Percentiles rank a stretch among this genome's conserved stretches.
These are phyloP conservation scores for Oxytropis ochrocephala DNA, from an alignment of 306 rosid species.

Conservation along the genomic window DNA sequence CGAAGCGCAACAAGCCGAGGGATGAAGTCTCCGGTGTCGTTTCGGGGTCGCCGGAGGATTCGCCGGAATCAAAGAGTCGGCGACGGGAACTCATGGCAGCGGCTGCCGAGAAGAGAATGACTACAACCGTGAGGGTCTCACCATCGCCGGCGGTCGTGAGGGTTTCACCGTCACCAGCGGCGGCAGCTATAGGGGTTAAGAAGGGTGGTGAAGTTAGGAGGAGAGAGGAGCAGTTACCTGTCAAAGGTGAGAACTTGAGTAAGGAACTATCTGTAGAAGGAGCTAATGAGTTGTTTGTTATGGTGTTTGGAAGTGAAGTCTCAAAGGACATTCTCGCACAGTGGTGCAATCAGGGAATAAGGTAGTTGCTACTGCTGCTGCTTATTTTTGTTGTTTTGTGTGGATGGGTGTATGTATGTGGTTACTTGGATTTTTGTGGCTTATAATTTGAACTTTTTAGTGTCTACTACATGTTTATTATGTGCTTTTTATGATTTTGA, in stretches of 20 bases:
- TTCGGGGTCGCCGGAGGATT: conserved; percentile 43
- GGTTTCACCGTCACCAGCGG: conserved; percentile 13
- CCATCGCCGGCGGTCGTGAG: conserved; percentile 18
- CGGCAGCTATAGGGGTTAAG: neutral
- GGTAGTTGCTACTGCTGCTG: conserved; percentile 37
- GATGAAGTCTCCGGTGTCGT: conserved; percentile 45
- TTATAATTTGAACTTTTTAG: neutral
- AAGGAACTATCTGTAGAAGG: conserved; percentile 48
- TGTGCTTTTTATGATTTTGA: neutral
- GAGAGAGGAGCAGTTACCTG: conserved; percentile 33
- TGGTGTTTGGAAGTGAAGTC: conserved; percentile 81
- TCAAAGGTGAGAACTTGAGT: conserved; percentile 44
- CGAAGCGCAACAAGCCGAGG: conserved; percentile 80
- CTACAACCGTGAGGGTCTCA: conserved; percentile 21
- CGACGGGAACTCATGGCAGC: conserved; percentile 89
- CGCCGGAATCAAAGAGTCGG: conserved; percentile 56
- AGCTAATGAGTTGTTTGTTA: conserved; percentile 61
- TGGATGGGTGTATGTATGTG: neutral
- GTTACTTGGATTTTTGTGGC: neutral
- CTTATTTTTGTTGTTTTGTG: neutral
- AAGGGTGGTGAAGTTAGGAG: conserved; percentile 26
- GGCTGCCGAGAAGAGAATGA: conserved; percentile 89
- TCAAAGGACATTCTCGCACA: conserved; percentile 77
- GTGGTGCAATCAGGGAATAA: conserved; percentile 97
- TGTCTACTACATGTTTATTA: neutral